A percentile compares a stretch with the other conserved stretches of the same genome.
Conservation (phyloP, 306 rosid species). For the Adenanthera pavonina region DNA sequence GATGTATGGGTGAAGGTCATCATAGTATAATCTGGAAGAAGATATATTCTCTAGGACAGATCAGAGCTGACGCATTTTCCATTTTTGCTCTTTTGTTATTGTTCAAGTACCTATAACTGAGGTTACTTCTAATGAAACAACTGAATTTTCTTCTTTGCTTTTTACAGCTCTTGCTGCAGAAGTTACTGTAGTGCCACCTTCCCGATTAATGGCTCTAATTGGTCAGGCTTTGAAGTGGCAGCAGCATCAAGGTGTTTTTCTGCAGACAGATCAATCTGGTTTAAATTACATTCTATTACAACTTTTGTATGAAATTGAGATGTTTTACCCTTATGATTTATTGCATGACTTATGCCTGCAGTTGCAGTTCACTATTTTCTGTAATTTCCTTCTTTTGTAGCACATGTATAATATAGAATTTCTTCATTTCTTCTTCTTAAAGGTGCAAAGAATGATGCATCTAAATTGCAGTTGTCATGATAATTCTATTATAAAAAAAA, state of each 20-base stretch:
- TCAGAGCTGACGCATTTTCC: not conserved
- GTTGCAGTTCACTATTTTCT: not conserved
- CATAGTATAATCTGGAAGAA: not conserved
- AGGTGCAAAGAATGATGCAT: slow-evolving; percentile 31
- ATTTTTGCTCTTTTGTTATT: not conserved
- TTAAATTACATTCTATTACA: slow-evolving; percentile 7
- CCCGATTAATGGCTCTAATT: slow-evolving; percentile 94
- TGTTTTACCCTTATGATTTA: not conserved
- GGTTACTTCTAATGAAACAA: slow-evolving; percentile 4
- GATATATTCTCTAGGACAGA: not conserved
- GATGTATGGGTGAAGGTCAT: not conserved
- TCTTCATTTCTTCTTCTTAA: slow-evolving; percentile 31
- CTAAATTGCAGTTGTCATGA: not conserved
- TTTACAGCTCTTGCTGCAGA: slow-evolving; percentile 88
- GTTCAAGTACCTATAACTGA: not conserved
- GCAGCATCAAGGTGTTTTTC: slow-evolving; percentile 86
- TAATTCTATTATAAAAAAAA: too few species aligned
- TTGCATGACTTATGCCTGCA: not conserved
- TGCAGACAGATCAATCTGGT: not conserved
- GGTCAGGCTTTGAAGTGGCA: slow-evolving; percentile 99
- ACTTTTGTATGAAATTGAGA: slow-evolving; percentile 10
- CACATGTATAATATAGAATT: slow-evolving; percentile 2
- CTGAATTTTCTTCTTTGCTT: slow-evolving; percentile 32
- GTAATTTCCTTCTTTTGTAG: slow-evolving; percentile 28
- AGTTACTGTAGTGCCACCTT: slow-evolving; percentile 97